These are phyloP conservation scores for Boletus reticulatus DNA, from an alignment of 768 basidiomycete genomes.

Conservation along the genomic window DNA sequence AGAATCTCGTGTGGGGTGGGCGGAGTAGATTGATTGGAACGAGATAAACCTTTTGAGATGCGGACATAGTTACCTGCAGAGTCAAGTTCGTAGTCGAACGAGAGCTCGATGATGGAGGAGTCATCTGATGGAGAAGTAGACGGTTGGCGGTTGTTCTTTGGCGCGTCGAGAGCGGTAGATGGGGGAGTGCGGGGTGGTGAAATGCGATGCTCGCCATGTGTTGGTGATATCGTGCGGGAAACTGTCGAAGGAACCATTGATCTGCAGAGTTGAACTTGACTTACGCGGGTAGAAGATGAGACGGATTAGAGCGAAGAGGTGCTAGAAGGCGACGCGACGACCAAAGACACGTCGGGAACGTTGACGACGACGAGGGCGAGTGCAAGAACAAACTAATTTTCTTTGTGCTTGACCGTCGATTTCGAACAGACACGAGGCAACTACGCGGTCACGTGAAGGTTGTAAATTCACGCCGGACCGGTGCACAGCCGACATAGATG, in stretches of 20 bases:
- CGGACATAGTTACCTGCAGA: constrained; percentile 46
- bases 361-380: constrained; percentile 14
- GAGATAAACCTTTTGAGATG: constrained; percentile 42
- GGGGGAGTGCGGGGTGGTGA: constrained; percentile 33
- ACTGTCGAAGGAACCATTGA: constrained; percentile 23
- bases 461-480: constrained; percentile 10
- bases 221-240: constrained; percentile 28
- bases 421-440: constrained; percentile 36
- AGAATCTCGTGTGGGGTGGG: constrained; percentile 40
- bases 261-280: constrained; percentile 7
- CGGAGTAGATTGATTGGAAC: constrained; percentile 36
- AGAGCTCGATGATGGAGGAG: constrained; percentile 45
- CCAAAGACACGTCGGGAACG: constrained; percentile 18
- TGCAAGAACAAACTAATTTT: constrained; percentile 16
- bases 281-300: constrained; percentile 4
- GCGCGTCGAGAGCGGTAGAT: constrained; percentile 24
- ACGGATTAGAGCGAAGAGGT: background rate
- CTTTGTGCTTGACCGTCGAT: constrained; percentile 23
- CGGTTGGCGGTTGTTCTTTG: constrained; percentile 32
- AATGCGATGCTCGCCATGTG: constrained; percentile 28
- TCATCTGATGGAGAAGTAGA: constrained; percentile 44
- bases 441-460: constrained; percentile 34
- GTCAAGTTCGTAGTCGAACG: constrained; percentile 46
- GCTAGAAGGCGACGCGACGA: constrained; percentile 1
- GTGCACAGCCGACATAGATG: background rate